Percentiles rank a stretch among this genome's conserved stretches.
These are phyloP conservation scores for Dactylonectria macrodidyma DNA, from an alignment of 2,329 filamentous ascomycete species.

Conservation along the genomic window DNA sequence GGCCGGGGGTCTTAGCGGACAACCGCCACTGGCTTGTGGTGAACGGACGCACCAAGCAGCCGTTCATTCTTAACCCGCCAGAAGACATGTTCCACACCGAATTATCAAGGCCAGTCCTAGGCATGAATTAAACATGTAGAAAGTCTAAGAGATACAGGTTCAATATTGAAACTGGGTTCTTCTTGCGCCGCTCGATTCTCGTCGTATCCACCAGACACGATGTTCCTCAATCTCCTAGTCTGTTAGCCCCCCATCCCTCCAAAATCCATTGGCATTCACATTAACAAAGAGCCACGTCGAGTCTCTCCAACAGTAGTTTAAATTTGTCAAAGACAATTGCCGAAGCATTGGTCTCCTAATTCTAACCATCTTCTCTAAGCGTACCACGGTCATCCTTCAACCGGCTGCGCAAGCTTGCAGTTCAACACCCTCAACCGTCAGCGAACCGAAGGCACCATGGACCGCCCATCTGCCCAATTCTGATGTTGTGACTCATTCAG, in stretches of 20 bases:
- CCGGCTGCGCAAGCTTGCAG: background rate
- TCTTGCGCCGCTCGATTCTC: background rate
- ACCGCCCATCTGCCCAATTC: constrained; percentile 38
- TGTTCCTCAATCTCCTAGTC: background rate
- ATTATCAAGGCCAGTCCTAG: background rate
- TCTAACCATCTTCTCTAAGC: background rate
- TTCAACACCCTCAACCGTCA: constrained; percentile 8
- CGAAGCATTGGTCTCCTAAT: background rate
- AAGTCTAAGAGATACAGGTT: background rate
- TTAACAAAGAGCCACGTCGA: background rate
- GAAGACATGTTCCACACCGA: constrained; percentile 15
- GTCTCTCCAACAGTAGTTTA: background rate
- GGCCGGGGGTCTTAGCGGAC: constrained; percentile 21
- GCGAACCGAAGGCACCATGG: constrained; percentile 32
- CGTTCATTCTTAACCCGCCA: constrained; percentile 8
- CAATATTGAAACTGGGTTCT: background rate
- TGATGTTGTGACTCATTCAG: constrained; percentile 48
- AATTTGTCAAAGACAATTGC: background rate
- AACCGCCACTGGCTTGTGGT: background rate
- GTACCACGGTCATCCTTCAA: background rate
- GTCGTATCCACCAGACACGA: background rate
- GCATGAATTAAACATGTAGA: background rate
- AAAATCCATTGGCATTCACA: background rate
- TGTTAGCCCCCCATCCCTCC: background rate
- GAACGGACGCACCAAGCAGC: constrained; percentile 3